Evolutionary conservation across 164 flowering plant species (phyloP).

Genomic region (Sedum album): DNA sequence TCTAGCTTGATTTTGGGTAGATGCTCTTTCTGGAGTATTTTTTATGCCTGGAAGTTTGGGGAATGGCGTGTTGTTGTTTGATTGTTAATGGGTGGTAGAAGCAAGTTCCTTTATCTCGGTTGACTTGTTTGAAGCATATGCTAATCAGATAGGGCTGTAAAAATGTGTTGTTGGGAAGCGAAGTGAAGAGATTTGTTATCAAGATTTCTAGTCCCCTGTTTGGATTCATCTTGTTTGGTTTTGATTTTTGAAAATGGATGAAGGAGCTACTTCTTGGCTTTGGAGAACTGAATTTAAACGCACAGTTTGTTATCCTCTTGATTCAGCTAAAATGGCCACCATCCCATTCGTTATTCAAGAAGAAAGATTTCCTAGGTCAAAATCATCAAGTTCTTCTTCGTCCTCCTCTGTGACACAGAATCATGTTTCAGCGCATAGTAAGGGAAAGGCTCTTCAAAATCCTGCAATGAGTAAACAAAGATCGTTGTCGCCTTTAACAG

Average conservation of each 20-base stretch:
- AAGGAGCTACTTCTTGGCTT: background rate
- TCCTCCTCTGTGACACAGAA: background rate
- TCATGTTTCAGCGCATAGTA: background rate
- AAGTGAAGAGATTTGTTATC: background rate
- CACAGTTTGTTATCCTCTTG: background rate
- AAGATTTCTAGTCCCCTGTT: background rate
- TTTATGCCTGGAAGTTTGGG: background rate
- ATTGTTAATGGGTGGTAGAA: background rate
- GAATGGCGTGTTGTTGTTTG: background rate
- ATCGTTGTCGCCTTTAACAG: slow-evolving; percentile 54
- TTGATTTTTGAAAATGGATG: background rate
- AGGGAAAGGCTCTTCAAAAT: background rate
- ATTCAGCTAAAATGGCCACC: background rate
- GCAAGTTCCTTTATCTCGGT: background rate
- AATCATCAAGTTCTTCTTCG: background rate
- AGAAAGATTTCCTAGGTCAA: background rate
- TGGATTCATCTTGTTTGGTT: background rate
- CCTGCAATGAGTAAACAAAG: slow-evolving; percentile 31
- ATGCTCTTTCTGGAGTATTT: background rate
- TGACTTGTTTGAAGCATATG: background rate
- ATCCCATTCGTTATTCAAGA: background rate
- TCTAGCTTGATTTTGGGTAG: background rate
- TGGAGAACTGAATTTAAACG: background rate
- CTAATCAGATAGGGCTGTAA: background rate
- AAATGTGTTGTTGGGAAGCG: background rate